Evolutionary conservation across 257 asterid genomes (phyloP).

Genomic region (Euphrasia confusa): DNA sequence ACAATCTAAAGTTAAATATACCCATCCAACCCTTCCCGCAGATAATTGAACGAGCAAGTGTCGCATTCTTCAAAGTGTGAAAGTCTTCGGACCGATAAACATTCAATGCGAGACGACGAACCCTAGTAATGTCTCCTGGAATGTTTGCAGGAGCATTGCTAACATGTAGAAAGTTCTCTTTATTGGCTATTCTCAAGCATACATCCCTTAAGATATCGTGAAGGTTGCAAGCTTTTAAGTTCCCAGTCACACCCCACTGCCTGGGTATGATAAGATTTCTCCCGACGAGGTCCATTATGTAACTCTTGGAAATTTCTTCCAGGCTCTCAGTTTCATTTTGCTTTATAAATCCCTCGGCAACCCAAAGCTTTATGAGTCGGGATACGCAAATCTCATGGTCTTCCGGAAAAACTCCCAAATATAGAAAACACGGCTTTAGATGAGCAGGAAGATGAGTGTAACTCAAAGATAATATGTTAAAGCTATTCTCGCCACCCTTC

Average conservation of each 20-base stretch:
- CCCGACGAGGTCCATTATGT: background rate
- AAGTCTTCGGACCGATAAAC: background rate
- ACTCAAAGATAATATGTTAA: constrained; percentile 7
- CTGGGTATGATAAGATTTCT: constrained; percentile 2
- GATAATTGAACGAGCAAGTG: constrained; percentile 11
- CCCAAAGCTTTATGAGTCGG: constrained; percentile 12
- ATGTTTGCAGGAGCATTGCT: background rate
- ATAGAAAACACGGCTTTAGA: constrained; percentile 24
- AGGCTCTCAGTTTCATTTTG: background rate
- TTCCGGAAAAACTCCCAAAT: constrained; percentile 20
- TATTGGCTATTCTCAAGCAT: constrained; percentile 7
- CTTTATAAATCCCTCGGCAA: constrained; percentile 20
- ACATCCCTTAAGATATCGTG: constrained; percentile 24
- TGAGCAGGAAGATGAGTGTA: constrained; percentile 9
- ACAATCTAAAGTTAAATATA: background rate
- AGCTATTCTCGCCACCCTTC: background rate
- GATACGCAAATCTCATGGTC: constrained; percentile 1
- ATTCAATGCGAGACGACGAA: background rate
- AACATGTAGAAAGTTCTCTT: background rate
- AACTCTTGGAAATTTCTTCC: background rate
- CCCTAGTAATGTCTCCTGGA: background rate
- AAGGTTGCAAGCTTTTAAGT: background rate
- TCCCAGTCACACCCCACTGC: background rate
- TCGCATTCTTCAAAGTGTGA: background rate
- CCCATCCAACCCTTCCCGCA: background rate